Evolutionary conservation across 345 rosid species (phyloP), one percentile per base, ranked within the genome.

Genomic region (Citrus reticulata): DNA sequence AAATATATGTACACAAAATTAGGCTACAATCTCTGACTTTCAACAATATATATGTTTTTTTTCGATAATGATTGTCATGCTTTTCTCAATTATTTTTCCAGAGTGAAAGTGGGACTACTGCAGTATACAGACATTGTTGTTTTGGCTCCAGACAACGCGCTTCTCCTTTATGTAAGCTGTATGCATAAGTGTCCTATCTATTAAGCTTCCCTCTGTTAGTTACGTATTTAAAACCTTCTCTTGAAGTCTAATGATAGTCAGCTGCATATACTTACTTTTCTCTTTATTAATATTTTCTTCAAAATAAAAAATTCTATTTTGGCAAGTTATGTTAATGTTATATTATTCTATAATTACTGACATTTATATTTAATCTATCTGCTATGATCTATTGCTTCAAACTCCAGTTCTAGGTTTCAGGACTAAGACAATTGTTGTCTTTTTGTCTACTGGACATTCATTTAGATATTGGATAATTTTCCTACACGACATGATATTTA

Each of bases 151-250:
- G 99, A 95, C 74, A 91, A 87, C 78, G 81, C 81, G 17, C 89
- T 95, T 81, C 80, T 91, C 69, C 97, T 93, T 74, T 92, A 93
- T 89, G 99, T 95, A 92, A 87, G 99, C 81, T 79, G 27, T 76
- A 40, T 61, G 5, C 51, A 14, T 72, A 54, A 54, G 46, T 22
- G 30, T 40, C 65, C 69, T 72, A 39, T 70, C n/a, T 71, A 17
- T 64, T 34, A 40, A 72, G 27, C 55, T 60, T 7, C 24, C 70
- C 22, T 0, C 30, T 37, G 3, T 78, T 30, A 63, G 37, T 55
- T 42, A 10, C 6, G 40, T 40, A 37, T 64, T 58, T 70, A 59
- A 42, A 42, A 58, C 66, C 55, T 70, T 75, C 37, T 11, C 49
- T 76, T 62, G n/a, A 24, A 34, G 46, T 62, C 46, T 62, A 40